Evolutionary conservation across 192 early-diverging fungal genomes (phyloP), one percentile per base, ranked within the genome.

Genomic region (Coemansia sp.): DNA sequence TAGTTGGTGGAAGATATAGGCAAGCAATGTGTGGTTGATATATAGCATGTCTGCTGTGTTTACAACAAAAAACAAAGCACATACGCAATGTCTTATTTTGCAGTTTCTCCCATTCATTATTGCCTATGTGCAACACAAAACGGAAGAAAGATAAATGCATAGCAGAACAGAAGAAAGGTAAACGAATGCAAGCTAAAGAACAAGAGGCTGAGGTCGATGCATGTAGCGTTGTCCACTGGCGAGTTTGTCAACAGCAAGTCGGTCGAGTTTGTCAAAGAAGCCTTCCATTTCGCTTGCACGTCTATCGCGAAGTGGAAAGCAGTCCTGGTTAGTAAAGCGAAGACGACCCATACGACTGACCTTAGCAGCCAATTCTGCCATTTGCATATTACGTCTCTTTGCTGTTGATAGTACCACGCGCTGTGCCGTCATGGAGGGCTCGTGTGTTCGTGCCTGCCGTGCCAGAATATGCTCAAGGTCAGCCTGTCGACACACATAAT

Each of bases 261-360:
- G 49, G 34, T 79, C 64, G 6, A 80, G 56, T 18, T 60, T 49
- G 8, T 59, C 54, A n/a, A 80, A 28, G 32, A 71, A 74, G 12
- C 72, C 67, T 44, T 74, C 68, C 28, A 81, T 81, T 14, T 81
- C 73, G 19, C 49, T 56, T 2, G 72, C 71, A 5, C 78, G 60
- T 14, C 71, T 34, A 1, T 65, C 64, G 5, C 64, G 54, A 2
- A 16, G 48, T 19, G 22, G 10, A 23, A 51, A 27, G 25, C 58
- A 81, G 38, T 81, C 78, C 61, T 81, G 78, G 73, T 81, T 68
- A 7, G 60, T 5, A 30, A 63, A 75, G 32, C 78, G 64, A 49
- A 81, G 54, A 7, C 60, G 57, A 2, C 73, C 61, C 78, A 81
- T 75, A n/a, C 78, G 61, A n/a, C 22, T 57, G 21, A 81, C 65